A percentile compares a stretch with the other conserved stretches of the same genome.
Evolutionary conservation across 305 asterid genomes (phyloP).

Genomic region (Vinca major): DNA sequence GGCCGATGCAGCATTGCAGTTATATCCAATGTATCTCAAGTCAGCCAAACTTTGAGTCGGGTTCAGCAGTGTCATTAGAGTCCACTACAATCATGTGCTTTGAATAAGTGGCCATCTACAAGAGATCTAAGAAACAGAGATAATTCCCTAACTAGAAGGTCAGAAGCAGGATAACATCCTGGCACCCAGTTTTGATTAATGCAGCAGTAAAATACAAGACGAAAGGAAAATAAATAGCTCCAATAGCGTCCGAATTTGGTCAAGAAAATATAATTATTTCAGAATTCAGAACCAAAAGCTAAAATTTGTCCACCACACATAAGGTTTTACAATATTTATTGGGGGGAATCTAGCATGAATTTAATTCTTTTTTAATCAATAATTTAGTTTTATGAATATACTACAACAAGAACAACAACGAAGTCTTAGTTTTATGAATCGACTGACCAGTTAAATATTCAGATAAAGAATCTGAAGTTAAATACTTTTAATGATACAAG

Average conservation of each 20-base stretch:
- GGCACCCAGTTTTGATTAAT: not conserved
- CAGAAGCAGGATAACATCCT: constrained; percentile 2
- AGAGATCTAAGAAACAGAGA: constrained; percentile 12
- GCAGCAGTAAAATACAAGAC: not conserved
- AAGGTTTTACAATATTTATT: not conserved
- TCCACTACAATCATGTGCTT: constrained; percentile 70
- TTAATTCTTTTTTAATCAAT: no score
- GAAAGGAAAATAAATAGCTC: not conserved
- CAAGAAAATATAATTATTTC: not conserved
- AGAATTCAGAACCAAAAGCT: not conserved
- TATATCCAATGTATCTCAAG: constrained; percentile 79
- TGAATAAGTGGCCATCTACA: constrained; percentile 27
- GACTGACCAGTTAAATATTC: not conserved
- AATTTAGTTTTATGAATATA: no score
- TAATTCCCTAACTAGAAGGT: constrained; percentile 5
- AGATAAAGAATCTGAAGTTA: not conserved
- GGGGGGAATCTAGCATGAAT: not conserved
- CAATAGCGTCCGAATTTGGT: not conserved
- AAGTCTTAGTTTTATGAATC: not conserved
- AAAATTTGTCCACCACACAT: not conserved
- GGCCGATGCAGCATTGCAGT: constrained; percentile 70
- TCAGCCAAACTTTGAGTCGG: constrained; percentile 86
- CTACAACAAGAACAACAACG: no score
- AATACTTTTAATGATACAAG: not conserved
- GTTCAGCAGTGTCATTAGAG: constrained; percentile 83